These are phyloP conservation scores for Lippia alba DNA, from an alignment of 305 asterid species.

Conservation along the genomic window DNA sequence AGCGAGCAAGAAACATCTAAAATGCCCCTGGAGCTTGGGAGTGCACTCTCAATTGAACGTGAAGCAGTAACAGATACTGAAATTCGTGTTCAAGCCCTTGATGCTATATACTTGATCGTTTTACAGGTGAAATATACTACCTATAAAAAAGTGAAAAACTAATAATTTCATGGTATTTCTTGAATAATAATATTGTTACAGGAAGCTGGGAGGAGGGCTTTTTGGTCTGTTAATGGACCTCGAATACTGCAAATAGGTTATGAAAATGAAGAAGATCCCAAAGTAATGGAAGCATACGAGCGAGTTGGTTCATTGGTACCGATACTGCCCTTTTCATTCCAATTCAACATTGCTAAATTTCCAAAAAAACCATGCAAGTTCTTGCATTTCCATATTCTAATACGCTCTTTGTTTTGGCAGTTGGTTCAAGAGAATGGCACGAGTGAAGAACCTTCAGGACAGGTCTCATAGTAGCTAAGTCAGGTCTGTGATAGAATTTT, in stretches of 20 bases:
- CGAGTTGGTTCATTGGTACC: conserved; percentile 93
- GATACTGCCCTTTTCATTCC: conserved; percentile 12
- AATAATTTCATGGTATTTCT: neutral
- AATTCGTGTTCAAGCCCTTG: conserved; percentile 74
- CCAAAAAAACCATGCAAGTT: neutral
- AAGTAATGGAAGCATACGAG: conserved; percentile 92
- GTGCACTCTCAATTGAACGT: conserved; percentile 92
- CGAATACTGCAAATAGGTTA: conserved; percentile 90
- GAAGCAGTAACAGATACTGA: conserved; percentile 82
- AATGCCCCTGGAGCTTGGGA: conserved; percentile 95
- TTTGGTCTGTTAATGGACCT: conserved; percentile 96
- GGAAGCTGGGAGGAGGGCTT: conserved; percentile 95
- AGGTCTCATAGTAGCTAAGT: conserved; percentile 7
- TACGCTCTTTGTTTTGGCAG: conserved; percentile 46
- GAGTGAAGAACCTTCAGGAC: conserved; percentile 40
- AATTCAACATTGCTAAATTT: neutral
- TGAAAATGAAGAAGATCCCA: conserved; percentile 76
- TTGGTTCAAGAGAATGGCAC: conserved; percentile 68
- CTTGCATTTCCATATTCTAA: conserved; percentile 7
- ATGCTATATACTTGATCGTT: conserved; percentile 82
- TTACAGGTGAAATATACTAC: conserved; percentile 64
- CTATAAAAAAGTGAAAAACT: too few relatives aligned
- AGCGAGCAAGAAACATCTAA: conserved; percentile 73
- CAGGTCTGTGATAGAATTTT: too few relatives aligned
- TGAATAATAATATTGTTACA: conserved; percentile 31